Evolutionary conservation across 2,329 filamentous ascomycete genomes (phyloP), one percentile per base, ranked within the genome.

Genomic region (Chaetomium sp.): DNA sequence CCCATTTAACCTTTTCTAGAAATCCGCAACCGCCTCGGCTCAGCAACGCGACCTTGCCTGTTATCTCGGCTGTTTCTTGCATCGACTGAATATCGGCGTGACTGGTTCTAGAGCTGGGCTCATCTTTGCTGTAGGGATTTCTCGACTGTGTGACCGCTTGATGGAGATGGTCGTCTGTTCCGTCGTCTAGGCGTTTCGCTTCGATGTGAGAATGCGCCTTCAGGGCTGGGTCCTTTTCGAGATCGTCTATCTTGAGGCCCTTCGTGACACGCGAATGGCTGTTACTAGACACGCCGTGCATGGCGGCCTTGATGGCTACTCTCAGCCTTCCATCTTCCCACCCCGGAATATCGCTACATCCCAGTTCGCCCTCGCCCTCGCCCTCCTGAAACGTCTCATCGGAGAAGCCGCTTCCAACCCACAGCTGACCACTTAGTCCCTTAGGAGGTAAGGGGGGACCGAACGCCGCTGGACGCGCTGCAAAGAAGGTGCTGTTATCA

Each of bases 401-500:
- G 44, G 86, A 86, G 70, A 97, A 96, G 27, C 91, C 91, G 66
- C 86, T 92, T 4, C 92, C 92, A 54, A 96, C 88, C 92, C 92
- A 97, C 51, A 99, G 76, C 68, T 91, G 88, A 12, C 91, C 91
- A 67, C 89, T 95, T 61, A 97, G 73, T 33, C 94, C 92, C 56
- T 81, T 83, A 10, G 77, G 71, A 0, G 88, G 88, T 41, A 99
- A 75, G 41, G 81, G 74, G 4, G 94, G 90, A 0, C 94, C 94
- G 73, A 97, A 99, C 41, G 90, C 91, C 52, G 94, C 94, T 57
- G 94, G 94, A 49, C 94, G 81, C 44, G 94, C 91, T 54, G 95
- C 79, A 74, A 99, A 99, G 64, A 95, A 95, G 10, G 94, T 99
- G 63, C 90, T 96, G 72, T 99, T 99, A 72, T 99, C 94, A 71